Evolutionary conservation across 768 basidiomycete species (phyloP), one percentile per base, ranked within the genome.

Genomic region (Lentinula detonsa): DNA sequence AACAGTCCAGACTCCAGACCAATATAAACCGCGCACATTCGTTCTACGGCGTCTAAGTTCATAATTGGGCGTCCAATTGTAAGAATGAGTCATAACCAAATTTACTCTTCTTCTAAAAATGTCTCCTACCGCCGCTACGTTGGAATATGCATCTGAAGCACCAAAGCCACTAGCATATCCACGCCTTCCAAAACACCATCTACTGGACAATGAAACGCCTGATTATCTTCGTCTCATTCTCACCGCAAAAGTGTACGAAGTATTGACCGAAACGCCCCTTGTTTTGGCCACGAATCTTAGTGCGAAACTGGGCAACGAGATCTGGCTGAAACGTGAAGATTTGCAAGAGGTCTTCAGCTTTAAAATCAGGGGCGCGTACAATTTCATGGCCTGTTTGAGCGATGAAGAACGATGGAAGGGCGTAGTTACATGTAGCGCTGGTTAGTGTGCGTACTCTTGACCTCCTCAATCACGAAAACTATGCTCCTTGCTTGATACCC

Each of bases 311-410:
- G 97, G 97, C 1, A 94, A 93, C 70, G 85, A 95, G 65, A 90
- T 99, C 73, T 95, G 89, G 86, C 83, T 99, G 61, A 99, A 99
- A 75, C 85, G 97, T 28, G 97, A 99, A 73, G 97, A 99, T 69
- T 81, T 97, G 2, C 96, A 98, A 50, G 89, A 93, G 68, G 97
- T 99, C 18, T 99, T 99, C 73, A 95, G 93, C 72, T 99, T 99
- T 86, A 99, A 99, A 71, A 95, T 98, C 51, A 82, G 97, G 4
- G 97, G 97, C 23, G 97, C 97, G 35, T 99, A 97, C 78, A 99
- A 99, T 73, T 92, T 97, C 68, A 99, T 99, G 96, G 93, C 93
- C 21, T 83, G 83, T 72, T 78, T 99, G 39, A 78, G 79, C 7
- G 87, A 90, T 35, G 93, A 95, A 60, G 96, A 98, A 70, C 81